Conservation (phyloP, 768 basidiomycete genomes). For the Tricholoma saponaceum region DNA sequence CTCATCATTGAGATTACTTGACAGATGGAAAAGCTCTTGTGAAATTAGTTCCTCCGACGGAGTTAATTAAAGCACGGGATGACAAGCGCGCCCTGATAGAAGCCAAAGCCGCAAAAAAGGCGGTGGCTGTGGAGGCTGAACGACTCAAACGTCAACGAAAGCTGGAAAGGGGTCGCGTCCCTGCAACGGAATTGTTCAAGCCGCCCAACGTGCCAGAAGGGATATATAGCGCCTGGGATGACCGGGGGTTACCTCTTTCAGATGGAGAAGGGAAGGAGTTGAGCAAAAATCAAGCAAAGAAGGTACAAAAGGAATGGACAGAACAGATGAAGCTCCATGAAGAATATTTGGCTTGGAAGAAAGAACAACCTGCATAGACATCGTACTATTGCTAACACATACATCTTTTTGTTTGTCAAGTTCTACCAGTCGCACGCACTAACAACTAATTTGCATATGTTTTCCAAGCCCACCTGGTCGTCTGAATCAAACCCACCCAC, state of each 20-base stretch:
- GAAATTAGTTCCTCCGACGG: conserved; percentile 81
- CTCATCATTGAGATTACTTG: neutral
- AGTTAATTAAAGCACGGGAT: conserved; percentile 80
- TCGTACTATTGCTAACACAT: conserved; percentile 1
- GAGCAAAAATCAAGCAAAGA: conserved; percentile 79
- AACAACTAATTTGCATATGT: conserved; percentile 63
- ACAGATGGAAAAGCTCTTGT: conserved; percentile 93
- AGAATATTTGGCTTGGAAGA: conserved; percentile 58
- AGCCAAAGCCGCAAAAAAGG: conserved; percentile 79
- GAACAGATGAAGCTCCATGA: conserved; percentile 77
- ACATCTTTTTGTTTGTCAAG: conserved; percentile 7
- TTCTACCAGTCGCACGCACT: conserved; percentile 60
- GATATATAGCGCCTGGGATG: conserved; percentile 81
- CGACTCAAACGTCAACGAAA: conserved; percentile 67
- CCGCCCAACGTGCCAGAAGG: conserved; percentile 74
- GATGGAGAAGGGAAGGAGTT: conserved; percentile 82
- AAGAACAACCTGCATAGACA: conserved; percentile 18
- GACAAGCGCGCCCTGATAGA: conserved; percentile 76
- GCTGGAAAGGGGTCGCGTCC: conserved; percentile 78
- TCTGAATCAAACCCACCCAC: conserved; percentile 69
- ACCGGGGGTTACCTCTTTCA: conserved; percentile 78
- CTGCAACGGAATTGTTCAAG: conserved; percentile 79
- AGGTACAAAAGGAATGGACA: conserved; percentile 66
- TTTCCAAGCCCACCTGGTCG: conserved; percentile 74
- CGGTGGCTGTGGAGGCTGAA: conserved; percentile 59